Evolutionary conservation across 768 basidiomycete species (phyloP), one percentile per base, ranked within the genome.

Genomic region (Phylloporus sp.): DNA sequence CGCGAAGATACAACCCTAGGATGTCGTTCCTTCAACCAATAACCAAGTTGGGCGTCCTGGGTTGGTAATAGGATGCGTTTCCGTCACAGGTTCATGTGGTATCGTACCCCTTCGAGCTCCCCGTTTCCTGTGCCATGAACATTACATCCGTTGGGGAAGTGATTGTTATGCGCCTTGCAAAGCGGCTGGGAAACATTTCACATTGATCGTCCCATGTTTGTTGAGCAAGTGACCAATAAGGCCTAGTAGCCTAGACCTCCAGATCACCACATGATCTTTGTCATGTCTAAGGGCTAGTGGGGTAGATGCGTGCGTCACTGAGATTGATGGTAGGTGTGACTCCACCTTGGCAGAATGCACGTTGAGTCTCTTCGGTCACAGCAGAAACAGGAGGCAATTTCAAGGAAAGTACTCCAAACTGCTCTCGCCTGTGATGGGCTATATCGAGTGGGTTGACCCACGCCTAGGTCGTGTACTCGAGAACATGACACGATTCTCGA

Each of bases 91-190:
- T 20, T 22, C 20, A 38, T 38, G 18, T 23, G 38, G 18, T 22
- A 23, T 38, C 23, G 13, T 23, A 11, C 13, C 20, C 20, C 11
- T 32, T 36, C 24, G 32, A 24, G 28, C 50, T 18, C 28, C 13
- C 41, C 23, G n/a, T 45, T 74, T 76, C 7, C 50, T 84, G 45
- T 83, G 81, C 62, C 82, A 84, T 66, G 75, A 80, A 18, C 82
- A 85, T 59, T 12, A 5, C 12, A 78, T 86, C 57, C 83, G 84
- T 73, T 85, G 28, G 83, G 85, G 71, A 84, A 86, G 66, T 84
- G 81, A 66, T 84, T 84, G 62, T 86, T 45, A 70, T 86, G 49
- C 73, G 84, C 38, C 59, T 73, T 22, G 74, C 73, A 22, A 34
- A 6, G 20, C 13, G 38, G 11, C 10, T 5, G 18, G 18, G 20